Base-by-base conservation (phyloP, 2,329 filamentous ascomycete genomes). In the Fusarium udum region DNA sequence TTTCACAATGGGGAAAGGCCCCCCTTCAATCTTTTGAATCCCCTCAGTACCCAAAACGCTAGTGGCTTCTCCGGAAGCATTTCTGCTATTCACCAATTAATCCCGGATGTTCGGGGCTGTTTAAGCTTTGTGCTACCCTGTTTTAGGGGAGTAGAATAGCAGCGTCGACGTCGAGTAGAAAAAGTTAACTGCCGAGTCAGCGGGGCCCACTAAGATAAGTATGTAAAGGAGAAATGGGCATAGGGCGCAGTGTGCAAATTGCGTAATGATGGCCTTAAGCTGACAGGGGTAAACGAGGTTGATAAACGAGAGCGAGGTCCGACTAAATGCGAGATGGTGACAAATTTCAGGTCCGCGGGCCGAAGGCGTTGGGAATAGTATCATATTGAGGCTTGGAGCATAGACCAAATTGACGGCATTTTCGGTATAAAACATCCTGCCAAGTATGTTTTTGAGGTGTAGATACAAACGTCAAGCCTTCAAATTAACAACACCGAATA, bases 121-220 rank as follows among this genome's bases (percentile, higher is more conserved):
- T 46, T 67, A 46, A 61, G 34, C 53, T 67, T 67, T 31, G 4
- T 13, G 3, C 5, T 37, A 34, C 45, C 64, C 28, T 40, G 64
- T 67, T 67, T 67, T 52, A 61, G 40, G 26, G 28, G 4, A n/a
- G 16, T 7, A 46, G 40, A 56, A 55, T 55, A 65, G 39, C 36
- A 64, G 15, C 51, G n/a, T 31, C 60, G 49, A 49, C 63, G 49
- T 46, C 22, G 36, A 48, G 34, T 34, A 31, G 1, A 22, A 58
- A 58, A 58, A 32, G 20, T 40, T 4, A 67, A 67, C 52, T 67
- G 64, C 64, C 64, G 64, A 61, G 28, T n/a, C 28, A 52, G 39
- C 20, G 64, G 64, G 34, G 36, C 45, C 34, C 64, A 36, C 62
- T 40, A 28, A 26, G 11, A 56, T 52, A 11, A 43, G 3, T 7